Evolutionary conservation across 192 early-diverging fungal species (phyloP), one percentile per base, ranked within the genome.

Genomic region (Coemansia sp.): DNA sequence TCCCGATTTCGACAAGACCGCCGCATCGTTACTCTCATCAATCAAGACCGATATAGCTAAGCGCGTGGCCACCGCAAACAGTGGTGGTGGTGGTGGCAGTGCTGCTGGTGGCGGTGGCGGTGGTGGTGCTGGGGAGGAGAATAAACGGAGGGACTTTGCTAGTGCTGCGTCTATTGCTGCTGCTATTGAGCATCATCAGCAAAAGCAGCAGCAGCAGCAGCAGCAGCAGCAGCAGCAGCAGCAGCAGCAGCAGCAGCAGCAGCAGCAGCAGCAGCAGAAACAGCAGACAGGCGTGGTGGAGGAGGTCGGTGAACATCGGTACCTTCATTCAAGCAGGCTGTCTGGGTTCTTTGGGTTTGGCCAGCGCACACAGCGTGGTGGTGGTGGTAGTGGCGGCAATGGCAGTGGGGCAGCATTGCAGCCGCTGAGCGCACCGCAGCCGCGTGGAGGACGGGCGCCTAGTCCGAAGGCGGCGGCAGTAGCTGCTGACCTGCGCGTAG

Each of bases 331-430:
- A 3, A 67, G 81, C 26, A 54, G 81, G 11, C 40, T 83, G 11
- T 83, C 81, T 7, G 81, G 81, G 5, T 64, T 83, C 45, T 83
- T 83, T 69, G 72, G 76, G 3, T 83, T 83, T 68, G 81, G 72
- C 0, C 81, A 70, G 42, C 68, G 81, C 1, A 5, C 71, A 2
- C 41, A 67, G 18, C 23, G 39, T 47, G 44, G 26, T 19, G 23
- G 2, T 7, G 21, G 48, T 49, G 48, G 52, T 26, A 26, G 3
- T 26, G n/a, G n/a, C n/a, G 26, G 26, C 26, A 26, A 26, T 26
- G 26, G 26, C 3, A 26, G 26, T 26, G 26, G 26, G 26, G 19
- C 52, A 21, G 6, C 57, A 16, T 65, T 50, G 16, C 60, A 18
- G 60, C 71, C 19, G 53, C 61, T 18, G 26, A 64, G 60, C 48